Evolutionary conservation across 2,329 filamentous ascomycete species (phyloP).

Genomic region (Ceratocystis lukuohia): DNA sequence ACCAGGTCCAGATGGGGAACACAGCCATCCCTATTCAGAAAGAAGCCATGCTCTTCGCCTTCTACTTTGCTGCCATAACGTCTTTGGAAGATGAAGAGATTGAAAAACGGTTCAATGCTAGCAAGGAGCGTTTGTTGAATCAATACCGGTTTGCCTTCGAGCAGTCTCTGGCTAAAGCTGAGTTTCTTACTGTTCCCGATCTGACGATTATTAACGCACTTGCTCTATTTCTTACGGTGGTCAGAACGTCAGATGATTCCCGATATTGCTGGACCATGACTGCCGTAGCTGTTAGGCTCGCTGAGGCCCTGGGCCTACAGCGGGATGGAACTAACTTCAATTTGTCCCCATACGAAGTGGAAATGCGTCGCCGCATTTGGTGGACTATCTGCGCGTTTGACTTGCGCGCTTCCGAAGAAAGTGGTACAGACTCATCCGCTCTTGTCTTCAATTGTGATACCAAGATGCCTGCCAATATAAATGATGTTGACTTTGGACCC

Average conservation of each 20-base stretch:
- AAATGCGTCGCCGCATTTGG: slow-evolving; percentile 48
- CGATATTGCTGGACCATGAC: slow-evolving; percentile 48
- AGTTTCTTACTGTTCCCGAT: slow-evolving; percentile 44
- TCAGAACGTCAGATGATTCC: slow-evolving; percentile 35
- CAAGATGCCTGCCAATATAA: slow-evolving; percentile 36
- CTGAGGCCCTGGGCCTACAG: slow-evolving; percentile 47
- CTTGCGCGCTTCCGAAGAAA: slow-evolving; percentile 40
- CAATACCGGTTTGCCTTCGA: slow-evolving; percentile 43
- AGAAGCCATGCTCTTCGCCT: slow-evolving; percentile 51
- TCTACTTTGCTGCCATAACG: slow-evolving; percentile 45
- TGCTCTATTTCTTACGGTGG: slow-evolving; percentile 40
- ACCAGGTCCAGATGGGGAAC: slow-evolving; percentile 46
- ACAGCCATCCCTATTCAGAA: slow-evolving; percentile 36
- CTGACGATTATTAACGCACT: slow-evolving; percentile 45
- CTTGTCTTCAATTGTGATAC: slow-evolving; percentile 34
- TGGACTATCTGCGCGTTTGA: slow-evolving; percentile 48
- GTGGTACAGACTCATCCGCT: slow-evolving; percentile 30
- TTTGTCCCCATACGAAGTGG: slow-evolving; percentile 43
- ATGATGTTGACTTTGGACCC: slow-evolving; percentile 36
- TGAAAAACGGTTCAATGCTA: slow-evolving; percentile 31
- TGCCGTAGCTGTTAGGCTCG: slow-evolving; percentile 44
- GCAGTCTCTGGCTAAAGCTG: slow-evolving; percentile 43
- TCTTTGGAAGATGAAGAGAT: slow-evolving; percentile 50
- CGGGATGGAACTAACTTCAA: slow-evolving; percentile 39
- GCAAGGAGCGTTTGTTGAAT: slow-evolving; percentile 33